Base-by-base conservation (phyloP, 1,139 yeast genomes). In the Scheffersomyces parashehatae region DNA sequence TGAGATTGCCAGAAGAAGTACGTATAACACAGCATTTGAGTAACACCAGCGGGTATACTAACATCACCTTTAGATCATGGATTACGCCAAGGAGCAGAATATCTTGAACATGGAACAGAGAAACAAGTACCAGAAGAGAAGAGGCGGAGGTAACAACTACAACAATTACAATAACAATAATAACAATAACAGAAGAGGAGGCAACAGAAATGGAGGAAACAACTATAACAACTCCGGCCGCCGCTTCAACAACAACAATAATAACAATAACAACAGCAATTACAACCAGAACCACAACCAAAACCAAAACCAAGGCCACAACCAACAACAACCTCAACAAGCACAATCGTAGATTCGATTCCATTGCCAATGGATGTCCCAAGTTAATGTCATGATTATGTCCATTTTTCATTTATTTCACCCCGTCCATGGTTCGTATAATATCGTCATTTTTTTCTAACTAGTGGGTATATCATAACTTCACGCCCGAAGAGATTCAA, bases 61-160 rank as follows among this genome's bases (percentile, higher is more conserved):
- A 50, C 44, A 80, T 83, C 65, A 20, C 85, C 84, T 81, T 79
- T 56, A 67, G 77, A 79, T 87, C 47, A 88, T 90, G 75, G 96
- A 88, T 54, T 86, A 85, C 58, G 89, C 93, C 49, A 89, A 85
- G 63, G 85, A 77, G 52, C 83, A 82, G 55, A 77, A 78, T 54
- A 69, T 77, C 53, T 75, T 79, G 56, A 79, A 74, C 57, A 74
- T 75, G 68, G 80, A 79, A 49, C 77, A 76, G 52, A 66, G 78
- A 54, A 70, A 73, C 54, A 77, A 73, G 68, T 77, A 67, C 59
- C 74, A 69, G 45, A 70, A 67, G 56, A 71, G 74, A 59, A 69
- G 80, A 56, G 67, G 68, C 35, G 47, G 47, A 36, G 41, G 39
- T 38, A 43, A 44, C 35, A 41, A 39, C 39, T 39, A 43, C 33